phyloP scores from a whole-genome alignment of 805 yeast genomes.

The Candida multigemmis region DNA sequence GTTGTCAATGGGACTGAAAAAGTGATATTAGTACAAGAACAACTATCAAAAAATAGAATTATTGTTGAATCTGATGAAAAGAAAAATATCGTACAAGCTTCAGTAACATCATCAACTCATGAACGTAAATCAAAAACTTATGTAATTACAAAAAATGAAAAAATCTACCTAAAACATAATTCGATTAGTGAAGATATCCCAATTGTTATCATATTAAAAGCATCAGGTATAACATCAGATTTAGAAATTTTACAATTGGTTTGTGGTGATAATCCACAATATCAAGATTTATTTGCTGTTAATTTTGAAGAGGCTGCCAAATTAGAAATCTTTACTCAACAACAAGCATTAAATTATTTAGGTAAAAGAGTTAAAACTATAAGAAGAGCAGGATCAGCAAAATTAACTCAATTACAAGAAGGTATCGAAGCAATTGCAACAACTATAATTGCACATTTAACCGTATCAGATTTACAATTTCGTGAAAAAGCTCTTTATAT shows the following conservation, averaged over 20 bases:
- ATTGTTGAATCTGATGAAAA: slow-evolving; percentile 96
- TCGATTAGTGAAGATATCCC: slow-evolving; percentile 94
- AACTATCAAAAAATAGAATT: slow-evolving; percentile 91
- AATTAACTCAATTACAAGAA: slow-evolving; percentile 75
- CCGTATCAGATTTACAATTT: slow-evolving; percentile 78
- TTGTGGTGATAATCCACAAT: slow-evolving; percentile 80
- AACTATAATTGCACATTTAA: slow-evolving; percentile 89
- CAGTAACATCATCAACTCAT: slow-evolving; percentile 96
- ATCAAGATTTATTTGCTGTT: slow-evolving; percentile 87
- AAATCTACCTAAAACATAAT: slow-evolving; percentile 87
- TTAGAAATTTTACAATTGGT: slow-evolving; percentile 89
- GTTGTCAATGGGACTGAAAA: slow-evolving; percentile 97
- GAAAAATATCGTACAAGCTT: slow-evolving; percentile 90
- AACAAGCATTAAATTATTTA: slow-evolving; percentile 84
- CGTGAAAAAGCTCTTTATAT: slow-evolving; percentile 90
- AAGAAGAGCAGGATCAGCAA: slow-evolving; percentile 78
- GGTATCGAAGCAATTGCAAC: slow-evolving; percentile 96
- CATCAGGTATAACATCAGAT: slow-evolving; percentile 91
- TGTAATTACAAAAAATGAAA: slow-evolving; percentile 84
- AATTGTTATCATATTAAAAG: slow-evolving; percentile 84
- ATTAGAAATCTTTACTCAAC: slow-evolving; percentile 80
- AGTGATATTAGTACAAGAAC: slow-evolving; percentile 94
- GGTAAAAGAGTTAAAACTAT: slow-evolving; percentile 90
- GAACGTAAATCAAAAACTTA: slow-evolving; percentile 97
- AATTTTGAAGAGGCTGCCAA: slow-evolving; percentile 92